Percentiles rank a stretch among this genome's conserved stretches.
These are phyloP conservation scores for Cryphonectria radicalis DNA, from an alignment of 2,329 filamentous ascomycete genomes.

Conservation along the genomic window DNA sequence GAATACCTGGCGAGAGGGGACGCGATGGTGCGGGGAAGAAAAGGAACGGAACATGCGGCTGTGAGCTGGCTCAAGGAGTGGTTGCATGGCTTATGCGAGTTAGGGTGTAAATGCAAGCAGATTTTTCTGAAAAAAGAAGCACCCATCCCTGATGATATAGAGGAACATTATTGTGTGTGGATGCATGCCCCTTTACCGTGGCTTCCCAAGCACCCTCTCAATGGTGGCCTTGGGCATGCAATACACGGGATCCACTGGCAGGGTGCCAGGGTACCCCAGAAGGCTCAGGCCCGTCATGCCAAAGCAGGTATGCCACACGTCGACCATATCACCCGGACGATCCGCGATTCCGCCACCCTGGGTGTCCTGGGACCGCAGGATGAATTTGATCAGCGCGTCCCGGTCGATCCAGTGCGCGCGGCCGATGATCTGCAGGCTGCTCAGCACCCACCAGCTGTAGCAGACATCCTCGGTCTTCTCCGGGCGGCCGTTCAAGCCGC, in stretches of 20 bases:
- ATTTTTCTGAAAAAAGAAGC: background rate
- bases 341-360: conserved; percentile 87
- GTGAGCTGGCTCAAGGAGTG: conserved; percentile 45
- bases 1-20: conserved; percentile 44
- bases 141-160: no score
- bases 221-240: conserved; percentile 75
- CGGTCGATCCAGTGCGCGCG: conserved; percentile 93
- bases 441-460: conserved; percentile 98
- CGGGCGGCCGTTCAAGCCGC: conserved; percentile 89
- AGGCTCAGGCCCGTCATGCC: conserved; percentile 87
- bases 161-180: background rate
- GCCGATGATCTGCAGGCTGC: conserved; percentile 86
- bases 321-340: conserved; percentile 90
- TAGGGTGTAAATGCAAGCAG: conserved; percentile 14
- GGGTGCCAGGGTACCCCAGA: conserved; percentile 74
- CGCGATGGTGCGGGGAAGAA: conserved; percentile 46
- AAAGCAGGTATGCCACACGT: conserved; percentile 95
- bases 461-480: conserved; percentile 97
- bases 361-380: conserved; percentile 84
- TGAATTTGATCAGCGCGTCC: conserved; percentile 77
- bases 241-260: conserved; percentile 86
- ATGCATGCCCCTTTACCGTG: conserved; percentile 29
- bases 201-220: conserved; percentile 58
- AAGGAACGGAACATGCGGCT: conserved; percentile 44
- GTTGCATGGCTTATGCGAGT: background rate